A percentile compares a stretch with the other conserved stretches of the same genome.
These are phyloP conservation scores for Aspergillus pseudoterreus DNA, from an alignment of 2,329 filamentous ascomycete species.

Conservation along the genomic window DNA sequence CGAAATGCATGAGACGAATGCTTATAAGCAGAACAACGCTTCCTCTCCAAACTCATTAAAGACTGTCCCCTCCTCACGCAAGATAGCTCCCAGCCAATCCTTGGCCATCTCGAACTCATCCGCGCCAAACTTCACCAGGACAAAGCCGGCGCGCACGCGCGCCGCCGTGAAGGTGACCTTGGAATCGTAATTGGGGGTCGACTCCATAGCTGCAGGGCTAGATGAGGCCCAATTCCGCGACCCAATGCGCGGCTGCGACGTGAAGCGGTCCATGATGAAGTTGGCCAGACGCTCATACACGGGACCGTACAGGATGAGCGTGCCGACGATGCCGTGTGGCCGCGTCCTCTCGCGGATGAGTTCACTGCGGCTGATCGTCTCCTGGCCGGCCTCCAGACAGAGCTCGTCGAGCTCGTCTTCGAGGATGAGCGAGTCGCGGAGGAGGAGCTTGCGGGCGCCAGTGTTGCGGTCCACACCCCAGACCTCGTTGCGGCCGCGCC, in stretches of 20 bases:
- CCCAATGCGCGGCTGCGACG: constrained; percentile 73
- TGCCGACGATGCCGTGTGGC: constrained; percentile 73
- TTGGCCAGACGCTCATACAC: constrained; percentile 62
- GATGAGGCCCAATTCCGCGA: constrained; percentile 65
- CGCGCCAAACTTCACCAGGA: constrained; percentile 88
- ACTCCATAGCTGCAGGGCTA: constrained; percentile 18
- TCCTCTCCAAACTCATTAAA: constrained; percentile 71
- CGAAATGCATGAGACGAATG: neutral
- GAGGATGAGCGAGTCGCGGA: constrained; percentile 82
- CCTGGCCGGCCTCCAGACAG: constrained; percentile 29
- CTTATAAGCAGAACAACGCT: constrained; percentile 67
- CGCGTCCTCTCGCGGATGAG: constrained; percentile 61
- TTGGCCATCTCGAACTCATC: constrained; percentile 75
- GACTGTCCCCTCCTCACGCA: constrained; percentile 71
- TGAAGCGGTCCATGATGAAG: constrained; percentile 79
- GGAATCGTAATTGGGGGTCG: constrained; percentile 36
- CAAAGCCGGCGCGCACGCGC: constrained; percentile 68
- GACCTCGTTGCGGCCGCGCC: constrained; percentile 86
- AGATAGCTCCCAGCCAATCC: constrained; percentile 73
- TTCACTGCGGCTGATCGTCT: constrained; percentile 17
- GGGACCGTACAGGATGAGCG: constrained; percentile 74
- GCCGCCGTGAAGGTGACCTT: constrained; percentile 79
- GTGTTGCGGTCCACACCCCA: constrained; percentile 29
- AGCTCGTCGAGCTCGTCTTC: constrained; percentile 48
- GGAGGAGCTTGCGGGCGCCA: constrained; percentile 58